Conservation (phyloP, 176 grass and related monocot genomes). For the Cenchrus americanus region DNA sequence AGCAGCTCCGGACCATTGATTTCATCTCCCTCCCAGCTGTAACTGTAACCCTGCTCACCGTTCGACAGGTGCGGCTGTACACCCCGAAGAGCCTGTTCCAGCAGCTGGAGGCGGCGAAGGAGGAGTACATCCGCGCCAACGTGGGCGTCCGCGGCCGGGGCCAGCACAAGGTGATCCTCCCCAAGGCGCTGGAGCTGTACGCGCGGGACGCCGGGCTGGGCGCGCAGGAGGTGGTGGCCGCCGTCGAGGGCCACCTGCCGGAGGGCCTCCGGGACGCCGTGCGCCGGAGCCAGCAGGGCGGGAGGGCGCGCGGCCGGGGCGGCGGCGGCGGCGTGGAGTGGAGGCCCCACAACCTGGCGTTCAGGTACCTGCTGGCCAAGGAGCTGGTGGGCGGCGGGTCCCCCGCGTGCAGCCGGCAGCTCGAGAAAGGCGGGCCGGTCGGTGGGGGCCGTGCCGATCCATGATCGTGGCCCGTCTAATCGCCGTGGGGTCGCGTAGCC, state of each 20-base stretch:
- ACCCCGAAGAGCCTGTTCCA: conserved; percentile 60
- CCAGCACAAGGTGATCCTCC: conserved; percentile 60
- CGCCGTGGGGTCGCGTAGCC: background rate
- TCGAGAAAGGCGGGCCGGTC: background rate
- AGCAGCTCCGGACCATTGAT: background rate
- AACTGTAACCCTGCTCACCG: background rate
- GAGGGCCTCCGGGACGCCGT: conserved; percentile 55
- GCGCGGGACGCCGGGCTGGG: conserved; percentile 64
- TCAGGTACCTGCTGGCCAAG: conserved; percentile 72
- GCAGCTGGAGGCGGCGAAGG: conserved; percentile 78
- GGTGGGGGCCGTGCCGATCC: background rate
- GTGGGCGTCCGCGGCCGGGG: conserved; percentile 55
- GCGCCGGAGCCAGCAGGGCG: conserved; percentile 41
- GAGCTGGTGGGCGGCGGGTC: conserved; percentile 39
- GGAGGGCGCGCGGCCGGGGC: conserved; percentile 30
- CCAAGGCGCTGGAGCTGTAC: conserved; percentile 71
- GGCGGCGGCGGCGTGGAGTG: conserved; percentile 58
- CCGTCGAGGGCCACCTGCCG: conserved; percentile 62
- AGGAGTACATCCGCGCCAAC: conserved; percentile 74
- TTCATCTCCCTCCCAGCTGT: background rate
- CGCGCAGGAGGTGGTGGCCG: conserved; percentile 47
- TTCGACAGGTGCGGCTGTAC: conserved; percentile 81
- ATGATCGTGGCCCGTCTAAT: background rate
- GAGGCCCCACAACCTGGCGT: conserved; percentile 71
- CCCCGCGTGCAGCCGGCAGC: background rate